Evolutionary conservation across 495 filamentous ascomycete species (phyloP), one percentile per base, ranked within the genome.

Genomic region (Hypoxylon fragiforme): DNA sequence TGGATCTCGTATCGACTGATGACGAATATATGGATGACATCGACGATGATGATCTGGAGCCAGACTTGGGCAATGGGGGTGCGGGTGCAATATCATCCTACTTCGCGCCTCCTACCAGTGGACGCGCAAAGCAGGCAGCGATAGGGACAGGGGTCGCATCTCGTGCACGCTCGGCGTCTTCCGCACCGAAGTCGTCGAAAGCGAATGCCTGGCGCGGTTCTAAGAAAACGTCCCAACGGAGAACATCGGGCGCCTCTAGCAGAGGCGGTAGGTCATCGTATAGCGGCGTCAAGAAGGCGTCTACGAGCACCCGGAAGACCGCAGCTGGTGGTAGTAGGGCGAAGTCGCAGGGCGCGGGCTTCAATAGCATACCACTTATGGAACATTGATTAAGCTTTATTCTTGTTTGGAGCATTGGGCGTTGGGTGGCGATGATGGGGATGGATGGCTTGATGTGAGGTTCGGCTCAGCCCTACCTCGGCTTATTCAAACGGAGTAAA

Each of bases 1-100:
- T 91, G 58, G 80, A 86, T 53, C 74, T 87, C 20, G 77, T 85
- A 58, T 86, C 82, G 52, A 79, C 77, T 24, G 84, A 87, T 38
- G 77, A 80, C 32, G 85, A 87, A 28, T 77, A 80, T 19, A 76
- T 77, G 28, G 73, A 73, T 21, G 67, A 73, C 15, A 76, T 78
- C 34, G 71, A 73, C 18, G 70, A 79, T 22, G 67, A 70, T 3
- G 69, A 72, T 3, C 69, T 66, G 19, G 62, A 73, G 13, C 68
- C 45, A 8, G 77, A 81, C 12, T n/a, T n/a, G n/a, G n/a, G n/a
- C n/a, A n/a, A n/a, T n/a, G n/a, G n/a, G n/a, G 66, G 65, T 7
- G 69, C 72, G 7, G 71, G 66, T 9, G 62, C 73, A 19, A 69
- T 67, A 18, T 69, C 68, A 7, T 54, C 71, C 6, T 85, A 79